Percentiles rank a stretch among this genome's conserved stretches.
phyloP scores from a whole-genome alignment of 257 asterid genomes.

The Solanum acaule region DNA sequence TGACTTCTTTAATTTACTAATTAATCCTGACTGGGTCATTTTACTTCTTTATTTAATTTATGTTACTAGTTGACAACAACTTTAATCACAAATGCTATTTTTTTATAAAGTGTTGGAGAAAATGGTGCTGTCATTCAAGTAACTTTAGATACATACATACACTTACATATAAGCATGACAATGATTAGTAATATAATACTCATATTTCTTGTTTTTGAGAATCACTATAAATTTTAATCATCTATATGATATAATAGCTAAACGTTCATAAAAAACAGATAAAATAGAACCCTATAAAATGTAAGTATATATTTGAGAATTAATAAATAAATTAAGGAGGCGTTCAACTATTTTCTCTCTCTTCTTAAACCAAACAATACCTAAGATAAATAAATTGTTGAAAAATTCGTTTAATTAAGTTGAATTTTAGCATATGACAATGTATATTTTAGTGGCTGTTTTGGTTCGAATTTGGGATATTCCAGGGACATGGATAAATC shows the following conservation, averaged over 20 bases:
- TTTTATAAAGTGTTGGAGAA: neutral
- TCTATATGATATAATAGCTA: no score
- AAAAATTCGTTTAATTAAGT: neutral
- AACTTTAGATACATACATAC: neutral
- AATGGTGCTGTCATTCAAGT: neutral
- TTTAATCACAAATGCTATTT: neutral
- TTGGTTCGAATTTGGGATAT: neutral
- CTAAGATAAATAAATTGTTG: neutral
- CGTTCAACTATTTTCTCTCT: neutral
- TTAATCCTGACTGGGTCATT: neutral
- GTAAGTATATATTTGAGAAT: no score
- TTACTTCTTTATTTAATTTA: neutral
- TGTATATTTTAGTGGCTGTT: neutral
- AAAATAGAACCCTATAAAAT: no score
- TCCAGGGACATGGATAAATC: neutral
- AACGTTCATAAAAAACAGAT: no score
- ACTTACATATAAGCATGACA: neutral
- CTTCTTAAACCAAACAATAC: neutral
- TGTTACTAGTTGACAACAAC: neutral
- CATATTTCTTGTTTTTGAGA: neutral
- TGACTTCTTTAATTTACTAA: neutral
- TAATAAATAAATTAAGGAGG: no score
- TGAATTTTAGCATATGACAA: neutral
- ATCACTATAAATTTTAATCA: no score
- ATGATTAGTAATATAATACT: neutral